Evolutionary conservation across 2,329 filamentous ascomycete species (phyloP).

Genomic region (Podosphaera fusca): DNA sequence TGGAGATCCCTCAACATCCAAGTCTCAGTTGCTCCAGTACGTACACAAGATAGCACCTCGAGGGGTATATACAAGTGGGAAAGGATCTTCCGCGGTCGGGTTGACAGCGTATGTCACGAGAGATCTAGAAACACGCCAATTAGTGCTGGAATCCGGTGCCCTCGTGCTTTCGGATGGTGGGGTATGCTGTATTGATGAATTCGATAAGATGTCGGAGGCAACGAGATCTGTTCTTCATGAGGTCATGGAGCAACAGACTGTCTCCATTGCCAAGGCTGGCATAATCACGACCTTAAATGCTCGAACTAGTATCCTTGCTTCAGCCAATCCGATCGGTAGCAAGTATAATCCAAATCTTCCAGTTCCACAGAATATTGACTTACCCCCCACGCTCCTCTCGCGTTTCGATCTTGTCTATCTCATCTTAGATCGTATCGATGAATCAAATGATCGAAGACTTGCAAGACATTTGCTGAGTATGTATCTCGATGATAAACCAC

Average conservation of each 20-base stretch:
- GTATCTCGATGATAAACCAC: constrained; percentile 87
- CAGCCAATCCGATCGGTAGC: constrained; percentile 90
- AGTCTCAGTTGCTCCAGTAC: constrained; percentile 94
- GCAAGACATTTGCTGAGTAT: constrained; percentile 90
- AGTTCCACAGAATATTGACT: constrained; percentile 95
- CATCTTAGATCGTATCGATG: constrained; percentile 77
- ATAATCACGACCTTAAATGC: constrained; percentile 95
- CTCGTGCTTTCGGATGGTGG: constrained; percentile 60
- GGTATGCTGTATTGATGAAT: constrained; percentile 68
- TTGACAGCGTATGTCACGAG: constrained; percentile 62
- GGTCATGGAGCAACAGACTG: constrained; percentile 75
- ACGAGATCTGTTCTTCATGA: constrained; percentile 66
- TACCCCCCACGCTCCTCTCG: constrained; percentile 81
- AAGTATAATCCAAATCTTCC: constrained; percentile 95
- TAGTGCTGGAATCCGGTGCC: constrained; percentile 60
- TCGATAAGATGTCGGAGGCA: constrained; percentile 65
- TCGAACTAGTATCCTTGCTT: constrained; percentile 82
- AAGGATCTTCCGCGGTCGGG: constrained; percentile 61
- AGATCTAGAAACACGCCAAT: constrained; percentile 56
- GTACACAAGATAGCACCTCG: constrained; percentile 94
- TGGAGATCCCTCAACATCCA: constrained; percentile 98
- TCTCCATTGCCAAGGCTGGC: constrained; percentile 70
- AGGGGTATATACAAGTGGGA: constrained; percentile 59
- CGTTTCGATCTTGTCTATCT: constrained; percentile 96
- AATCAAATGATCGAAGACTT: constrained; percentile 77